These are phyloP conservation scores for Epicoccum nigrum DNA, from an alignment of 2,329 filamentous ascomycete species.

Conservation along the genomic window DNA sequence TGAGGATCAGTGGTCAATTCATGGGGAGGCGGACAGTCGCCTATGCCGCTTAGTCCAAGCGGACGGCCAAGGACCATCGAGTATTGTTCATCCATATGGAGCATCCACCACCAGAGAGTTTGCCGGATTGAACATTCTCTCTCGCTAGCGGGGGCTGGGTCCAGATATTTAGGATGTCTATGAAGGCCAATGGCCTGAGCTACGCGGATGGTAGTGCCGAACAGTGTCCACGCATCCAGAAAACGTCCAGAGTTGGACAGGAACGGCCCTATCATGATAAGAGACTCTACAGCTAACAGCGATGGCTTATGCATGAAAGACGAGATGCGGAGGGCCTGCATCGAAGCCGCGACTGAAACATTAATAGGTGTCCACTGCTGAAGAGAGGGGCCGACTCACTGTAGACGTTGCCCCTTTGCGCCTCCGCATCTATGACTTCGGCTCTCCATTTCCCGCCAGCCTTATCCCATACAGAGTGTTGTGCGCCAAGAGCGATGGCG, in stretches of 20 bases:
- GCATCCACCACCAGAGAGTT: slow-evolving; percentile 59
- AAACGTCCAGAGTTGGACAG: slow-evolving; percentile 58
- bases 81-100: slow-evolving; percentile 60
- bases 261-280: slow-evolving; percentile 57
- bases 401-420: slow-evolving; percentile 51
- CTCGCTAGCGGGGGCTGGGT: slow-evolving; percentile 49
- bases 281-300: slow-evolving; percentile 53
- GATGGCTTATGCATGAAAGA: slow-evolving; percentile 58
- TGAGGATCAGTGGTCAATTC: slow-evolving; percentile 53
- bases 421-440: slow-evolving; percentile 46
- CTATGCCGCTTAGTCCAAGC: slow-evolving; percentile 56
- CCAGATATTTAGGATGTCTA: slow-evolving; percentile 54
- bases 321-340: slow-evolving; percentile 57
- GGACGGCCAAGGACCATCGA: slow-evolving; percentile 58
- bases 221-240: slow-evolving; percentile 58
- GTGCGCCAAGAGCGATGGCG: slow-evolving; percentile 54
- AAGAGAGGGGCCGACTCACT: slow-evolving; percentile 43
- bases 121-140: slow-evolving; percentile 52
- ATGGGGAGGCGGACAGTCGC: slow-evolving; percentile 56
- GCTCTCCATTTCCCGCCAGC: slow-evolving; percentile 48
- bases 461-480: slow-evolving; percentile 54
- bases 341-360: slow-evolving; percentile 54
- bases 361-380: background rate
- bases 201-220: slow-evolving; percentile 56
- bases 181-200: slow-evolving; percentile 59